Percentiles rank a stretch among this genome's conserved stretches.
Conservation (phyloP, 305 asterid genomes). For the Fraxinus sp. region DNA sequence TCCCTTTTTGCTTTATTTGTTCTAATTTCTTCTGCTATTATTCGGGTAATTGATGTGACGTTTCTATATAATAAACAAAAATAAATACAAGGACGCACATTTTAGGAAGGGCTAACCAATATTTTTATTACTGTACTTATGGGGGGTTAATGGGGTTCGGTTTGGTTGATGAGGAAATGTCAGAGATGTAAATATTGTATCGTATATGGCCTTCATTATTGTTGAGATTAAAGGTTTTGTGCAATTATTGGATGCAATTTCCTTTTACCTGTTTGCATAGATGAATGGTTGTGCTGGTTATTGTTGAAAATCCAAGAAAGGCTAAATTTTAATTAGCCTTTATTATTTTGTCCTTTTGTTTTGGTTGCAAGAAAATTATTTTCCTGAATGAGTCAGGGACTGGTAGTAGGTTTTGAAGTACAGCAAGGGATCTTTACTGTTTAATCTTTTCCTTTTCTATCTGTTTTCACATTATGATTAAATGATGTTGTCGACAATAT, state of each 20-base stretch:
- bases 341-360: background rate
- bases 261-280: background rate
- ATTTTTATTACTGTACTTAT: conserved; percentile 17
- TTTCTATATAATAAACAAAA: background rate
- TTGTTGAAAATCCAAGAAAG: background rate
- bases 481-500: background rate
- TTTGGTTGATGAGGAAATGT: conserved; percentile 28
- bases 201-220: conserved; percentile 13
- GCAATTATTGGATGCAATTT: conserved; percentile 16
- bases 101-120: conserved; percentile 4
- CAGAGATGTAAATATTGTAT: conserved; percentile 19
- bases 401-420: background rate
- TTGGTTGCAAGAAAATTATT: background rate
- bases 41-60: conserved; percentile 1
- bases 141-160: conserved; percentile 14
- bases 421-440: background rate
- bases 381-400: background rate
- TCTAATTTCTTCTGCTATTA: background rate
- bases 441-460: background rate
- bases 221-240: conserved; percentile 19
- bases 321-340: background rate
- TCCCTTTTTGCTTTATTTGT: conserved; percentile 9
- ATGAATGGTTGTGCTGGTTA: conserved; percentile 10
- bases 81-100: background rate
- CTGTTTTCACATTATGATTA: background rate